Evolutionary conservation across 129 eudicot genomes (phyloP).

Genomic region (Pulicaria dysenterica): DNA sequence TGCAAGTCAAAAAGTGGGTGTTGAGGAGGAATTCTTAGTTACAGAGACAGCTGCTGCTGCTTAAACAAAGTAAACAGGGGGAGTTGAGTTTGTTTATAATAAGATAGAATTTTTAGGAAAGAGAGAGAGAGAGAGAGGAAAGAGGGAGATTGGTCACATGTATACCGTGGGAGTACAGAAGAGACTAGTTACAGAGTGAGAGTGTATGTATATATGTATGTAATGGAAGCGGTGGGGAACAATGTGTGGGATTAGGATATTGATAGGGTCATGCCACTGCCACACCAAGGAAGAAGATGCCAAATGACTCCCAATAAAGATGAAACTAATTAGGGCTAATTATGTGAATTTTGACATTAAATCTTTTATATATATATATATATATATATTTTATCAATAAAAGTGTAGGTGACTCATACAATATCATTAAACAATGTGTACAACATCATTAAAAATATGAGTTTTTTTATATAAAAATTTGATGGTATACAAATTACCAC

Average conservation of each 20-base stretch:
- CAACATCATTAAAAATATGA: no score
- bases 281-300: conserved; percentile 26
- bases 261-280: conserved; percentile 16
- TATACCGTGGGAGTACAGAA: conserved; percentile 27
- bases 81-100: no score
- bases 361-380: no score
- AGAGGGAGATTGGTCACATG: conserved; percentile 50
- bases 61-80: no score
- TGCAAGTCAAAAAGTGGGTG: conserved; percentile 22
- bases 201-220: neutral
- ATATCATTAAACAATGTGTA: no score
- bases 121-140: conserved; percentile 7
- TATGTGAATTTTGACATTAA: no score
- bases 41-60: no score
- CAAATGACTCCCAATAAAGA: neutral
- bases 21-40: conserved; percentile 15
- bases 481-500: no score
- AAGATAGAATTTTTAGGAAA: conserved; percentile 20
- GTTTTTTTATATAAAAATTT: no score
- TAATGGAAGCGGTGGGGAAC: conserved; percentile 27
- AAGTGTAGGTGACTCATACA: no score
- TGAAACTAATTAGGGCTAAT: neutral
- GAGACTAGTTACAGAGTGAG: neutral
- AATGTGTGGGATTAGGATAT: neutral
- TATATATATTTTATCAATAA: no score